These are phyloP conservation scores for Metschnikowia corniflorae DNA, from an alignment of 805 yeast genomes.

Conservation along the genomic window DNA sequence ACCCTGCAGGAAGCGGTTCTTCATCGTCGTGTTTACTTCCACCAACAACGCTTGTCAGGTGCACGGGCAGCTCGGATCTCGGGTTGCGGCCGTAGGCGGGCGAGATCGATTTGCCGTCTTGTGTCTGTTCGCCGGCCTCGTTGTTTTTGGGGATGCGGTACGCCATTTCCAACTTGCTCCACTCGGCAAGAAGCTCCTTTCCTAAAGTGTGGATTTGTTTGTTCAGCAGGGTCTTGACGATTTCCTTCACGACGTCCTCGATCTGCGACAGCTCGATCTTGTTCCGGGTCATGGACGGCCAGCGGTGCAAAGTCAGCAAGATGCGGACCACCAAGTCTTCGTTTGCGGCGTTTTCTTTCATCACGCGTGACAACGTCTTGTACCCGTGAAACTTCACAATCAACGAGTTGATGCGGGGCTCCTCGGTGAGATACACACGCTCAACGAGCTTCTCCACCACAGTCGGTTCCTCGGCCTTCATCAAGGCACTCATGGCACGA, in stretches of 20 bases:
- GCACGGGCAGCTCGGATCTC: constrained; percentile 15
- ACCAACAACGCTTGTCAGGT: not conserved
- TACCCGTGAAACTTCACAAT: constrained; percentile 85
- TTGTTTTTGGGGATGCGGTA: constrained; percentile 72
- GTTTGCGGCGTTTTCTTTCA: constrained; percentile 34
- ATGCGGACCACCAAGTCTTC: constrained; percentile 46
- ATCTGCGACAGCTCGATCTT: constrained; percentile 72
- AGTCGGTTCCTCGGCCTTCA: constrained; percentile 69
- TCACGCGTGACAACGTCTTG: constrained; percentile 63
- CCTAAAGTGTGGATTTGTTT: constrained; percentile 36
- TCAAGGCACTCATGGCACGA: constrained; percentile 72
- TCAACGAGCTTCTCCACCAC: constrained; percentile 64
- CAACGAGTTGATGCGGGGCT: constrained; percentile 47
- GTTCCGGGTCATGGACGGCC: constrained; percentile 65
- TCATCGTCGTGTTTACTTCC: constrained; percentile 1
- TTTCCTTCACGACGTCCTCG: constrained; percentile 53
- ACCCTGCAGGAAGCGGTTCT: constrained; percentile 52
- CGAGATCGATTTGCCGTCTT: constrained; percentile 3
- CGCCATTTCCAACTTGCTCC: constrained; percentile 78
- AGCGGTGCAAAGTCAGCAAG: constrained; percentile 51
- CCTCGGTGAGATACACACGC: constrained; percentile 56
- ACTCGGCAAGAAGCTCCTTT: constrained; percentile 49
- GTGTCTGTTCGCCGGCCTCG: constrained; percentile 5
- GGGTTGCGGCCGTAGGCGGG: constrained; percentile 15
- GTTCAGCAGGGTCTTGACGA: constrained; percentile 27